Evolutionary conservation across 805 yeast genomes (phyloP), one percentile per base, ranked within the genome.

Genomic region (Wickerhamomyces bovis): DNA sequence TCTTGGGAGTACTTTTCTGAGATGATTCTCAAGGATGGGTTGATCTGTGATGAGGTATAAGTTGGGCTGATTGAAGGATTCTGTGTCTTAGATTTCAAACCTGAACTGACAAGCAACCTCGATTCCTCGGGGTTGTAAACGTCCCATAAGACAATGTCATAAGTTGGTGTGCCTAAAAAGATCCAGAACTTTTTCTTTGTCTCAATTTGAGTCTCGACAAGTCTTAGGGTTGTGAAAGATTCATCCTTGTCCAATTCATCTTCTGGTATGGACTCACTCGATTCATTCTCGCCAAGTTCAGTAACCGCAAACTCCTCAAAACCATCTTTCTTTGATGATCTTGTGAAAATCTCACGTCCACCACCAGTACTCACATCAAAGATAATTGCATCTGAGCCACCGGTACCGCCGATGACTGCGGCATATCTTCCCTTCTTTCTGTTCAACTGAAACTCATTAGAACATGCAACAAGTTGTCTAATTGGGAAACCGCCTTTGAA

Each of bases 301-400:
- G 36, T 18, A 15, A 53, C 22, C 15, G 15, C 40, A 33, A 55
- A 51, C 39, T 52, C 54, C 12, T 61, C 62, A 39, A 58, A 28
- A 9, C 49, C 46, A 13, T 47, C 38, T 7, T 44, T 38, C 4
- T 46, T 45, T 12, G 41, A 18, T 1, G 52, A 51, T 16, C 55
- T 47, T 1, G 57, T 52, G 41, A 70, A 67, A 0, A 73, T 67
- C 46, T 69, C 73, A 22, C 73, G 68, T 56, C 95, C 85, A 41
- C 76, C 78, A 18, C 78, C 68, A 21, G 74, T 71, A 9, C 87
- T 80, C 12, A 86, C 71, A 57, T 87, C 92, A 94, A 96, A 86
- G 0, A 88, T 72, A 0, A 85, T 73, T 5, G 84, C 71, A 48
- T 82, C 81, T 0, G 80, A 67, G 4, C 72, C 75, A 2, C 75